Conservation (phyloP, 768 basidiomycete genomes). For the Hygrocybe coccinea region DNA sequence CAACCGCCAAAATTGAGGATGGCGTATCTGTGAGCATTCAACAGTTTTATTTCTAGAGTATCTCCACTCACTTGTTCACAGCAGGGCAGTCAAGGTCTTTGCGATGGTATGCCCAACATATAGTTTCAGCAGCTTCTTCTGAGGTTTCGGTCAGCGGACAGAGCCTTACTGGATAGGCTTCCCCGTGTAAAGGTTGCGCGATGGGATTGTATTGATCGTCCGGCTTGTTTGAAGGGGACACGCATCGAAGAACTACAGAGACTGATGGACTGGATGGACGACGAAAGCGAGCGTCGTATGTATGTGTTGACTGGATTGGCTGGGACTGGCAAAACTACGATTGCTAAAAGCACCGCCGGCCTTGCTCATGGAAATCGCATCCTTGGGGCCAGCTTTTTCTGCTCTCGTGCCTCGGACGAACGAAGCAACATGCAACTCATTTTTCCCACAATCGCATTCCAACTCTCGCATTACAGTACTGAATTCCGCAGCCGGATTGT, state of each 20-base stretch:
- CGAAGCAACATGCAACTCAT: slow-evolving; percentile 22
- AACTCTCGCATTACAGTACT: slow-evolving; percentile 18
- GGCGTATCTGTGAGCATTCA: too few species aligned
- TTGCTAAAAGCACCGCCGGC: slow-evolving; percentile 19
- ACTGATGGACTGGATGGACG: slow-evolving; percentile 18
- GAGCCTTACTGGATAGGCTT: slow-evolving; percentile 11
- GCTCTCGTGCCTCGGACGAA: slow-evolving; percentile 21
- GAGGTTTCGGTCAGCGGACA: neutral
- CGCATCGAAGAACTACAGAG: slow-evolving; percentile 18
- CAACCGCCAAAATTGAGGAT: too few species aligned
- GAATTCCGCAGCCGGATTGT: slow-evolving; percentile 15
- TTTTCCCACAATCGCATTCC: slow-evolving; percentile 22
- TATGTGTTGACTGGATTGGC: slow-evolving; percentile 24
- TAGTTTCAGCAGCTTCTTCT: too few species aligned
- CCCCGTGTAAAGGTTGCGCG: slow-evolving; percentile 17
- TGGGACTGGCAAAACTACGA: slow-evolving; percentile 24
- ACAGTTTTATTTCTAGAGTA: too few species aligned
- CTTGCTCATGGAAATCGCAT: slow-evolving; percentile 9
- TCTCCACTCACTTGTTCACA: too few species aligned
- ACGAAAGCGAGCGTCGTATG: slow-evolving; percentile 12
- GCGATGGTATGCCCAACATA: too few species aligned
- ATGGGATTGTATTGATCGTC: slow-evolving; percentile 15
- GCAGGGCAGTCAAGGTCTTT: too few species aligned
- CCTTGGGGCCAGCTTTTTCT: slow-evolving; percentile 30
- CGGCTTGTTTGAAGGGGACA: slow-evolving; percentile 19